Evolutionary conservation across 148 eudicot genomes (phyloP).

Genomic region (Nepenthes gracilis): DNA sequence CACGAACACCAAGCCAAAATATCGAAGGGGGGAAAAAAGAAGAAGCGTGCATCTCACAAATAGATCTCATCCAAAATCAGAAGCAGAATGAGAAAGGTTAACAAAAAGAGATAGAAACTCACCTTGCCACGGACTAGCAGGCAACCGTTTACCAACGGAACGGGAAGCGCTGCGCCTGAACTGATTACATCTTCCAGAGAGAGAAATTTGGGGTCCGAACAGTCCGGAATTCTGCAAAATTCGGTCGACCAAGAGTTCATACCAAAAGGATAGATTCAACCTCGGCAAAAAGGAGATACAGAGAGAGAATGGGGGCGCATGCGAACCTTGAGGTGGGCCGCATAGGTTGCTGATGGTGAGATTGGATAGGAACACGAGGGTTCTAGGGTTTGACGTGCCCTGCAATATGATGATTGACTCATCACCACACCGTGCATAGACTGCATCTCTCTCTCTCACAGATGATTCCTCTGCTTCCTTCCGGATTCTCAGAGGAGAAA

Average conservation of each 20-base stretch:
- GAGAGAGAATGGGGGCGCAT: background rate
- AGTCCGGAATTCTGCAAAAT: constrained; percentile 18
- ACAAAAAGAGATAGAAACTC: background rate
- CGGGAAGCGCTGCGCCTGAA: constrained; percentile 1
- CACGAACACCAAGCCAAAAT: too few species aligned
- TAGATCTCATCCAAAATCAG: too few species aligned
- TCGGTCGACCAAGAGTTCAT: background rate
- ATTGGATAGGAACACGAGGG: constrained; percentile 29
- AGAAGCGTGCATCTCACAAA: too few species aligned
- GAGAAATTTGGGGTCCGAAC: constrained; percentile 11
- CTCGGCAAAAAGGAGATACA: background rate
- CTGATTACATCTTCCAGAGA: constrained; percentile 6
- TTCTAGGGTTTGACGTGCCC: constrained; percentile 30
- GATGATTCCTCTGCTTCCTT: too few species aligned
- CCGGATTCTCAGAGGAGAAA: too few species aligned
- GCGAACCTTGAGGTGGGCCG: constrained; percentile 18
- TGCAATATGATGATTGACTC: background rate
- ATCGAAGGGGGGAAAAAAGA: too few species aligned
- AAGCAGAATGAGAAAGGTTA: background rate
- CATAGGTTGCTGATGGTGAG: constrained; percentile 4
- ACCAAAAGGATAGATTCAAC: too few species aligned
- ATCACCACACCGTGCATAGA: too few species aligned
- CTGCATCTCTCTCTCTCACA: too few species aligned
- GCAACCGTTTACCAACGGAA: constrained; percentile 3
- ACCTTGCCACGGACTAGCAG: constrained; percentile 9